Conservation (phyloP, 108 stramenopile genomes). For the Conticribra weissflogii region DNA sequence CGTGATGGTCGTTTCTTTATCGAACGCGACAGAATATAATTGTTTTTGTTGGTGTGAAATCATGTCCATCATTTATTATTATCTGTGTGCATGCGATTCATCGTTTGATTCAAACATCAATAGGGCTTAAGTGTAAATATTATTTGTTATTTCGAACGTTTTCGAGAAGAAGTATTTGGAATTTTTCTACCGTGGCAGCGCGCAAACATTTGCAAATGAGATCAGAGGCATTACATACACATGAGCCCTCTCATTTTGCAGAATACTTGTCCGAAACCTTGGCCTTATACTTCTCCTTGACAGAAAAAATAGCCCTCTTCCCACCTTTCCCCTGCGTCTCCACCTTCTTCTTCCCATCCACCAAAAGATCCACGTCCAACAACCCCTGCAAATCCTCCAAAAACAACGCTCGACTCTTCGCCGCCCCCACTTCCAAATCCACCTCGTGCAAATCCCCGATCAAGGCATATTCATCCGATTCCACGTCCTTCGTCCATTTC, state of each 20-base stretch:
- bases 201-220: too few relatives aligned
- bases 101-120: too few relatives aligned
- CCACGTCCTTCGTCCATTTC: constrained; percentile 12
- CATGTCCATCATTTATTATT: too few relatives aligned
- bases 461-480: constrained; percentile 19
- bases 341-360: constrained; percentile 11
- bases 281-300: constrained; percentile 14
- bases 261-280: not conserved
- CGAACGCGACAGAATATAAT: too few relatives aligned
- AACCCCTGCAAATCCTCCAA: constrained; percentile 42
- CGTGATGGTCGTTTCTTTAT: constrained; percentile 24
- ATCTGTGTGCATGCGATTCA: too few relatives aligned
- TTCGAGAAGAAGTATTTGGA: too few relatives aligned
- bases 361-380: constrained; percentile 36
- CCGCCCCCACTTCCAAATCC: constrained; percentile 33
- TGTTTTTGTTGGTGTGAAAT: too few relatives aligned
- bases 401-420: constrained; percentile 31
- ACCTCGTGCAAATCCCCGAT: constrained; percentile 34
- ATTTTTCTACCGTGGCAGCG: too few relatives aligned
- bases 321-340: not conserved
- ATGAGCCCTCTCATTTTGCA: too few relatives aligned
- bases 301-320: constrained; percentile 17
- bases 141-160: too few relatives aligned
- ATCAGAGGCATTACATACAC: too few relatives aligned
- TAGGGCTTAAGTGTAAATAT: too few relatives aligned